A percentile compares a stretch with the other conserved stretches of the same genome.
Evolutionary conservation across 192 early-diverging fungal species (phyloP).

Genomic region (Radiomyces spectabilis): DNA sequence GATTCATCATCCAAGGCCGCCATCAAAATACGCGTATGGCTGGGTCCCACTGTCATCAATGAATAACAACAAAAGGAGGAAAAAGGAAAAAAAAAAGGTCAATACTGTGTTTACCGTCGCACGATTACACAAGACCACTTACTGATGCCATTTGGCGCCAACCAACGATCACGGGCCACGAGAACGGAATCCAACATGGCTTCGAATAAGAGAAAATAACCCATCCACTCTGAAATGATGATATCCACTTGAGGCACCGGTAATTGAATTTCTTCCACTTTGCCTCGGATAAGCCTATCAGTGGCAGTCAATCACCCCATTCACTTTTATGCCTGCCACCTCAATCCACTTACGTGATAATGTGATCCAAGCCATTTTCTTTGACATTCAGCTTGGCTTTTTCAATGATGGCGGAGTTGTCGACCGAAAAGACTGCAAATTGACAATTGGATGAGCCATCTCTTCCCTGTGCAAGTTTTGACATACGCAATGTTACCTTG

Average conservation of each 20-base stretch:
- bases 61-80: too few relatives aligned
- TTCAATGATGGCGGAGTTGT: conserved; percentile 81
- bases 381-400: conserved; percentile 69
- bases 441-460: not conserved
- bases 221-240: conserved; percentile 93
- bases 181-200: conserved; percentile 89
- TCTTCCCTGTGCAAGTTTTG: not conserved
- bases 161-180: conserved; percentile 72
- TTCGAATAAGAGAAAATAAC: conserved; percentile 85
- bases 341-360: conserved; percentile 32
- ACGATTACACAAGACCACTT: not conserved
- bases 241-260: conserved; percentile 76
- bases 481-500: conserved; percentile 28
- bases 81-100: not conserved
- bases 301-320: too few relatives aligned
- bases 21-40: conserved; percentile 61
- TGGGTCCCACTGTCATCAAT: conserved; percentile 48
- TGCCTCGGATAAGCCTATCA: conserved; percentile 59
- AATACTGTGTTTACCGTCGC: not conserved
- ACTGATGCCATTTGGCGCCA: conserved; percentile 55
- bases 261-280: conserved; percentile 71
- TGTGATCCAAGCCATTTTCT: conserved; percentile 64
- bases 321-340: too few relatives aligned
- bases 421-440: conserved; percentile 55
- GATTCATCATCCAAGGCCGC: conserved; percentile 73